These are phyloP conservation scores for Trametes sanguinea DNA, from an alignment of 768 basidiomycete genomes.

Conservation along the genomic window DNA sequence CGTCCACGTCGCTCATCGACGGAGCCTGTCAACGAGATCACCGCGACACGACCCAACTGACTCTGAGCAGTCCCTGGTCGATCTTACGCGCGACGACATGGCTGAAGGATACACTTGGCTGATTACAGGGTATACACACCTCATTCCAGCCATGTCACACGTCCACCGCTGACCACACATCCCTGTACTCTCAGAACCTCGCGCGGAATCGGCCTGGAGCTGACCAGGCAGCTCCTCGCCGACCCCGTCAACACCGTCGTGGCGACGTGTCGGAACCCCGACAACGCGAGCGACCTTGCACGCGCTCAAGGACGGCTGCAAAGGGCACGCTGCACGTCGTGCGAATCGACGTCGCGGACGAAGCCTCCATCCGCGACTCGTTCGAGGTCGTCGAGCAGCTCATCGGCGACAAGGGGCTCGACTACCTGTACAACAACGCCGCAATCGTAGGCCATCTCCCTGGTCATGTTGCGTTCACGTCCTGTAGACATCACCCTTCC, in stretches of 20 bases:
- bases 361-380: conserved; percentile 31
- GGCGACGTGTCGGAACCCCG: conserved; percentile 35
- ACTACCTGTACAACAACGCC: conserved; percentile 45
- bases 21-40: no score
- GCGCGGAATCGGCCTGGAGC: conserved; percentile 36
- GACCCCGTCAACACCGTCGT: conserved; percentile 31
- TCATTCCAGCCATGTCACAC: not conserved
- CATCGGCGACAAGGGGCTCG: conserved; percentile 35
- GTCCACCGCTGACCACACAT: not conserved
- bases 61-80: no score
- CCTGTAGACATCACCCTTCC: not conserved
- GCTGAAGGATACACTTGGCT: not conserved
- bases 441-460: conserved; percentile 33
- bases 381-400: conserved; percentile 28
- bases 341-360: conserved; percentile 34
- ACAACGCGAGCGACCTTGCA: conserved; percentile 28
- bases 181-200: conserved; percentile 25
- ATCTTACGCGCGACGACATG: not conserved
- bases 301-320: conserved; percentile 26
- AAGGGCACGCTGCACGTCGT: conserved; percentile 37
- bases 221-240: conserved; percentile 28
- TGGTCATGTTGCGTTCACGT: not conserved
- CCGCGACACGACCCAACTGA: no score
- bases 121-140: not conserved
- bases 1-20: no score